Base-by-base conservation (phyloP, 2,329 filamentous ascomycete genomes). In the Nothophoma quercina region DNA sequence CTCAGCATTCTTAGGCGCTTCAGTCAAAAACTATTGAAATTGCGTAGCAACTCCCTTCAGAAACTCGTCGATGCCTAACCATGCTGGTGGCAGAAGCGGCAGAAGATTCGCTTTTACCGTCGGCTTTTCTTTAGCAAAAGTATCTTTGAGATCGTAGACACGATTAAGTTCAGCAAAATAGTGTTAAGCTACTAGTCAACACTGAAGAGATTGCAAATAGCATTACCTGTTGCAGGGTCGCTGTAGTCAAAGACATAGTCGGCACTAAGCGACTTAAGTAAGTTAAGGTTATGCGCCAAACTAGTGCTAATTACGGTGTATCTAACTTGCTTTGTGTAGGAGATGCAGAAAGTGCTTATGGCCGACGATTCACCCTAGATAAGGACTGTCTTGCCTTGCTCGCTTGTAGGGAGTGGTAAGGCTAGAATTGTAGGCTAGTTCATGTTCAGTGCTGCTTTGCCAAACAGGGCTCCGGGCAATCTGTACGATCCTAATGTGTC, bases 341-440 rank as follows among this genome's bases (percentile, higher is more conserved):
- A 60, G 18, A 67, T 68, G 18, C 61, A 62, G 4, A 65, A 50
- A 10, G 77, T 43, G 63, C 73, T 61, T 57, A 58, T 61, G 67
- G 63, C 67, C 72, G 77, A 78, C 29, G 76, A 79, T 22, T 77
- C 77, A 22, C 75, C 78, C 75, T 75, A 81, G 12, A 80, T 66
- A 5, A 81, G 63, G 4, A 81, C 60, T 22, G 65, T 74, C 59
- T 65, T 69, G 2, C 58, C 60, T 18, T 63, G 41, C 6, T 64
- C 58, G n/a, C 32, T 51, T 1, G 50, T 51, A 1, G 56, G 60
- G 4, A 63, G 55, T n/a, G 52, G 45, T 4, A 47, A 49, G 3
- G 55, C 39, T 10, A 58, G 62, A 18, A 65, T 47, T 3, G 58
- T 55, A 4, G 63, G 63, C 7, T 49, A 49, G 22, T 57, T 53